Evolutionary conservation across 1,139 yeast species (phyloP).

Genomic region (Spencermartinsiella ligniputridi): DNA sequence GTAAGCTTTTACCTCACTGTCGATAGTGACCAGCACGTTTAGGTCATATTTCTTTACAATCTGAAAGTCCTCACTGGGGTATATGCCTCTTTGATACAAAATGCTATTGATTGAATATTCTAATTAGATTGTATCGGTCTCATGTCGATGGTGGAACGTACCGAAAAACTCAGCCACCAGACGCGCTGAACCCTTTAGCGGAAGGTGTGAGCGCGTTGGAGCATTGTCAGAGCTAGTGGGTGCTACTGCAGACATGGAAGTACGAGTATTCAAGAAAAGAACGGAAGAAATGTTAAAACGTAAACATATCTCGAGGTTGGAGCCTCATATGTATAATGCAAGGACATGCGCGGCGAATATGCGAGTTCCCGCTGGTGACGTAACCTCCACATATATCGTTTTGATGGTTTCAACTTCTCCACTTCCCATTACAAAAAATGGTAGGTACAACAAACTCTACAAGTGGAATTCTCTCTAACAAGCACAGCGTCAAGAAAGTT

Average conservation of each 20-base stretch:
- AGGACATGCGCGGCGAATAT: no score
- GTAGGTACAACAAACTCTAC: no score
- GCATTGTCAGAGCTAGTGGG: slow-evolving; percentile 14
- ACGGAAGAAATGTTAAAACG: no score
- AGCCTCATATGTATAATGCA: no score
- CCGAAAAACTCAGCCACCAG: slow-evolving; percentile 53
- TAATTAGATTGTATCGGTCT: slow-evolving; percentile 8
- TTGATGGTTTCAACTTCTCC: no score
- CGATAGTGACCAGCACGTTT: slow-evolving; percentile 66
- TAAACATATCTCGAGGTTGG: no score
- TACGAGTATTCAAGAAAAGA: no score
- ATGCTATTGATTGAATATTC: slow-evolving; percentile 76
- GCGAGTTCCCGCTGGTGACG: no score
- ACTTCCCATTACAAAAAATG: no score
- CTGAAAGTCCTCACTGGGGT: slow-evolving; percentile 83
- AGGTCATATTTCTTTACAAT: slow-evolving; percentile 78
- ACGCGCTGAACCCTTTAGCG: slow-evolving; percentile 19
- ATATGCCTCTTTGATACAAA: slow-evolving; percentile 83
- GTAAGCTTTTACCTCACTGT: slow-evolving; percentile 72
- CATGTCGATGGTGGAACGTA: slow-evolving; percentile 16
- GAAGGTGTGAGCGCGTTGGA: slow-evolving; percentile 25
- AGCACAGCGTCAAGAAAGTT: slow-evolving; percentile 71
- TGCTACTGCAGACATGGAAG: slow-evolving; percentile 19
- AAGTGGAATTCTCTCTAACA: slow-evolving; percentile 2
- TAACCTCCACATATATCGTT: no score